phyloP scores from a whole-genome alignment of 208 protist genomes.

The Trypanosoma lewisi region DNA sequence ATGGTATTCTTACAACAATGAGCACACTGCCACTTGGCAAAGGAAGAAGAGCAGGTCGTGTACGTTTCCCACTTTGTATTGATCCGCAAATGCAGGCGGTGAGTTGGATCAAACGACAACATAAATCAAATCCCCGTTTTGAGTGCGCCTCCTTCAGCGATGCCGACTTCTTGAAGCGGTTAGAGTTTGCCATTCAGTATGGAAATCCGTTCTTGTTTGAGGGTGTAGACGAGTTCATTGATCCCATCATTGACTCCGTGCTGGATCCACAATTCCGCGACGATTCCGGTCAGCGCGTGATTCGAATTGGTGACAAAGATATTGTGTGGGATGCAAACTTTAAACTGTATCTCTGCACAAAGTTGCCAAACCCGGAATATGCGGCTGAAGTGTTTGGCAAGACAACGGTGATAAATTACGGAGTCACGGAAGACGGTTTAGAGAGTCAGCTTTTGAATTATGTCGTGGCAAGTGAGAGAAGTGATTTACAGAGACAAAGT shows the following conservation, averaged over 20 bases:
- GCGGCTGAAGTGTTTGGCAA: constrained; percentile 97
- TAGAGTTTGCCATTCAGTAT: constrained; percentile 97
- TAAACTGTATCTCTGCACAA: constrained; percentile 97
- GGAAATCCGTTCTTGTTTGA: constrained; percentile 98
- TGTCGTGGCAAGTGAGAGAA: constrained; percentile 96
- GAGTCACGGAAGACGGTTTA: constrained; percentile 97
- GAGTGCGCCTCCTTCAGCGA: constrained; percentile 96
- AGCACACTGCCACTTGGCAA: constrained; percentile 81
- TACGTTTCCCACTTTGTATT: constrained; percentile 97
- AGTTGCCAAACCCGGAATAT: constrained; percentile 98
- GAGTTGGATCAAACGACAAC: constrained; percentile 98
- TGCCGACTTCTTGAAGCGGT: constrained; percentile 95
- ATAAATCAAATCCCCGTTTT: constrained; percentile 89
- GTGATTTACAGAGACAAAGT: constrained; percentile 95
- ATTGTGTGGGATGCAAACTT: constrained; percentile 98
- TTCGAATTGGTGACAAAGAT: constrained; percentile 95
- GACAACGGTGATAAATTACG: constrained; percentile 98
- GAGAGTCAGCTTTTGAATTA: constrained; percentile 98
- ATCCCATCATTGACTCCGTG: constrained; percentile 98
- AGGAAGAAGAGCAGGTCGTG: constrained; percentile 74
- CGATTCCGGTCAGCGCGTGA: constrained; percentile 80
- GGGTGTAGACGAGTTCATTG: constrained; percentile 98
- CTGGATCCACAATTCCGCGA: constrained; percentile 96
- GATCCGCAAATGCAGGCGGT: constrained; percentile 99
- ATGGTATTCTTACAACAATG: constrained; percentile 96